Evolutionary conservation across 257 asterid species (phyloP).

Genomic region (Petunia axillaris): DNA sequence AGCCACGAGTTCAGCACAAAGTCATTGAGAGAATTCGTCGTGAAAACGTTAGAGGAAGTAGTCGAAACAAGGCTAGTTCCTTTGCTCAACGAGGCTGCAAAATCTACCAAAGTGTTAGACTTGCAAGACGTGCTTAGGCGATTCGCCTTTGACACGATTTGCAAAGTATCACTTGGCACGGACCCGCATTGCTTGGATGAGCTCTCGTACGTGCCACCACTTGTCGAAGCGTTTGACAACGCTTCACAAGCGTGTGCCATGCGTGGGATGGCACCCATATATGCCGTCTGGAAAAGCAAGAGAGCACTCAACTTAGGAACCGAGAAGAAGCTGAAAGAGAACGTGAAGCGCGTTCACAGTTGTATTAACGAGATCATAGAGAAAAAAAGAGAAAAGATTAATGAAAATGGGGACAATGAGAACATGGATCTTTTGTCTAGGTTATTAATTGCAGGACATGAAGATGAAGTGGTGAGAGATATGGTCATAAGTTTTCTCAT

Average conservation of each 20-base stretch:
- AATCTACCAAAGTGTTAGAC: conserved; percentile 21
- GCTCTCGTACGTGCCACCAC: conserved; percentile 42
- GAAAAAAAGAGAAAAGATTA: too few species aligned
- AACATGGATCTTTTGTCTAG: too few species aligned
- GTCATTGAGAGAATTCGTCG: conserved; percentile 42
- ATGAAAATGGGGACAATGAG: too few species aligned
- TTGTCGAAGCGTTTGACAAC: conserved; percentile 58
- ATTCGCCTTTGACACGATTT: conserved; percentile 34
- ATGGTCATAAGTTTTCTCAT: conserved; percentile 32
- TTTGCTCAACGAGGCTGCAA: not conserved
- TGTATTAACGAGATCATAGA: too few species aligned
- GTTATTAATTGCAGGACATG: too few species aligned
- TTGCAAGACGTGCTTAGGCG: conserved; percentile 34
- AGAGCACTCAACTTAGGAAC: conserved; percentile 50
- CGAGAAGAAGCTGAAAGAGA: conserved; percentile 56
- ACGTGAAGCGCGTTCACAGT: conserved; percentile 44
- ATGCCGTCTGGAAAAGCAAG: conserved; percentile 59
- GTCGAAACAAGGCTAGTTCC: not conserved
- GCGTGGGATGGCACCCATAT: conserved; percentile 58
- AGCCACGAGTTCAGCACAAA: conserved; percentile 54
- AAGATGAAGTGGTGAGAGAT: too few species aligned
- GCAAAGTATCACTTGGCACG: conserved; percentile 27
- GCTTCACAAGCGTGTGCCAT: conserved; percentile 56
- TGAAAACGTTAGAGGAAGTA: conserved; percentile 41
- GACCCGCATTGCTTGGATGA: conserved; percentile 29